phyloP scores from a whole-genome alignment of 306 rosid genomes.

The Vigna radiata region DNA sequence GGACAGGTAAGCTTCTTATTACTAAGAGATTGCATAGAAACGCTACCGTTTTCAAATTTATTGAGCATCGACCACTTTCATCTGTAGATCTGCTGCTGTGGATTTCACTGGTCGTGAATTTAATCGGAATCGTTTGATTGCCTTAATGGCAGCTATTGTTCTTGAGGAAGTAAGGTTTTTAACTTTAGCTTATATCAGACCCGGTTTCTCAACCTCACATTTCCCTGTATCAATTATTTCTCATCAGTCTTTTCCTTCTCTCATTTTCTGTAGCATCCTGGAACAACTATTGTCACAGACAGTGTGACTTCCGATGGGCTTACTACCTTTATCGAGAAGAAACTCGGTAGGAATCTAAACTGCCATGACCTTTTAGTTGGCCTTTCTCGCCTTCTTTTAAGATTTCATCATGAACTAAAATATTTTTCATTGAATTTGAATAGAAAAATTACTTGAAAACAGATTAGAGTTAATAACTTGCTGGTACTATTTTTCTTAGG shows the following conservation, averaged over 20 bases:
- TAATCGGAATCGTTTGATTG: conserved; percentile 90
- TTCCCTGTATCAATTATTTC: background rate
- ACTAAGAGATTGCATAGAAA: conserved; percentile 36
- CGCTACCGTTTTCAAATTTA: conserved; percentile 20
- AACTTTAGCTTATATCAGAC: conserved; percentile 30
- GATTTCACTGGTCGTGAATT: conserved; percentile 86
- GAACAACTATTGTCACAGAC: conserved; percentile 95
- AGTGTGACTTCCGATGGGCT: conserved; percentile 99
- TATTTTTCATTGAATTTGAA: conserved; percentile 20
- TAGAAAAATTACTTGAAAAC: background rate
- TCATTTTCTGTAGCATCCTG: conserved; percentile 72
- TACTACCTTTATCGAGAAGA: conserved; percentile 86
- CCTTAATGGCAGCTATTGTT: conserved; percentile 95
- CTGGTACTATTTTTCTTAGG: conserved; percentile 57
- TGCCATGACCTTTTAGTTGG: conserved; percentile 20
- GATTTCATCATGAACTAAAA: conserved; percentile 20
- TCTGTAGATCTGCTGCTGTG: conserved; percentile 95
- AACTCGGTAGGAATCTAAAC: conserved; percentile 69
- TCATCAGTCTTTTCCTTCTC: conserved; percentile 32
- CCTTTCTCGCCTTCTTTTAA: conserved; percentile 10
- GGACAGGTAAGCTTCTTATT: conserved; percentile 65
- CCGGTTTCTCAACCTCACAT: conserved; percentile 22
- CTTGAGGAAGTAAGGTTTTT: conserved; percentile 79
- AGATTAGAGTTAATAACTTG: conserved; percentile 25
- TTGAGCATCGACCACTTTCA: conserved; percentile 25